Conservation (phyloP, 495 filamentous ascomycete species). For the Penicillium tannophilum region DNA sequence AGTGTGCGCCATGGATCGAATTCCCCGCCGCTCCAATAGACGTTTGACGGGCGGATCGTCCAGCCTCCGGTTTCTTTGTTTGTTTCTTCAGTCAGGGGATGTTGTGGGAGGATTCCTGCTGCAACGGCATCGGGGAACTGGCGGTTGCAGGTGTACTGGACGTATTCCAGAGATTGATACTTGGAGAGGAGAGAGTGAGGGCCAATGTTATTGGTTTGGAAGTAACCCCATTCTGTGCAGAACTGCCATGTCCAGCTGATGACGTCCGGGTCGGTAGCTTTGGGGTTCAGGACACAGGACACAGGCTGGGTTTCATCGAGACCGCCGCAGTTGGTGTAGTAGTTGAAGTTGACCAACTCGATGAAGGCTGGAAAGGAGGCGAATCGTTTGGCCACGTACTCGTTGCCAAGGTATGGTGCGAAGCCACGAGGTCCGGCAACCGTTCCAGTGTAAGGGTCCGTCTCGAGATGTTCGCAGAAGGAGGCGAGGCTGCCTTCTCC, state of each 20-base stretch:
- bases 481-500: slow-evolving; percentile 37
- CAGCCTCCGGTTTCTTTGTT: slow-evolving; percentile 56
- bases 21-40: slow-evolving; percentile 56
- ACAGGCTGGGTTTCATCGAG: slow-evolving; percentile 30
- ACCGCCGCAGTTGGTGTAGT: slow-evolving; percentile 43
- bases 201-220: slow-evolving; percentile 55
- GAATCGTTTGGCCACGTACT: slow-evolving; percentile 48
- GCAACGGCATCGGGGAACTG: slow-evolving; percentile 53
- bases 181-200: slow-evolving; percentile 50
- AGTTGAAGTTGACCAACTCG: slow-evolving; percentile 43
- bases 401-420: slow-evolving; percentile 38
- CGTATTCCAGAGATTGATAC: slow-evolving; percentile 54
- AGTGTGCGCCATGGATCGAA: slow-evolving; percentile 63
- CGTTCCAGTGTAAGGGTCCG: slow-evolving; percentile 28
- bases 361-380: slow-evolving; percentile 48
- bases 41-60: slow-evolving; percentile 59
- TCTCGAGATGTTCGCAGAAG: slow-evolving; percentile 53
- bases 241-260: slow-evolving; percentile 64
- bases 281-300: slow-evolving; percentile 45
- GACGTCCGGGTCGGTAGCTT: slow-evolving; percentile 33
- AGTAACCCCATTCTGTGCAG: slow-evolving; percentile 61
- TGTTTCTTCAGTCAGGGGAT: slow-evolving; percentile 37
- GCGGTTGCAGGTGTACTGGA: slow-evolving; percentile 53
- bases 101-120: slow-evolving; percentile 45
- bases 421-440: slow-evolving; percentile 39